These are phyloP conservation scores for Pseudognaphalium luteoalbum DNA, from an alignment of 129 eudicot species.

Conservation along the genomic window DNA sequence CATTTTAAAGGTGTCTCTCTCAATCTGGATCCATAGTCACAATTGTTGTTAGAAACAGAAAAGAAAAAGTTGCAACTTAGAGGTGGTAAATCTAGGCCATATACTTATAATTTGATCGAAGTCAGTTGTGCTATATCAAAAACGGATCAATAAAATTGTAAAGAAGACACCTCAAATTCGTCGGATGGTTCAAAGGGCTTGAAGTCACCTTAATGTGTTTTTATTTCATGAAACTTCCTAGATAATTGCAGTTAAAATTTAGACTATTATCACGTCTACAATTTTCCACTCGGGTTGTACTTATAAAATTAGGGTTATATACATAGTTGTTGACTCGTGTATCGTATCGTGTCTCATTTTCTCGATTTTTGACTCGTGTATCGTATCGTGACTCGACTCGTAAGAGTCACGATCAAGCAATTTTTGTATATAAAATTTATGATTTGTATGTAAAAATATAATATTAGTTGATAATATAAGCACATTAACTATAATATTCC, in stretches of 20 bases:
- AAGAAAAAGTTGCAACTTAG: not conserved
- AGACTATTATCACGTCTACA: not conserved
- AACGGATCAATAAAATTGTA: not conserved
- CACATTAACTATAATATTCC: too few species aligned
- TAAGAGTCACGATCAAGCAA: too few species aligned
- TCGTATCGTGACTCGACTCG: too few species aligned
- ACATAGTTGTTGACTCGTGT: too few species aligned
- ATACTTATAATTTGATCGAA: not conserved
- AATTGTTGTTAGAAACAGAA: constrained; percentile 7
- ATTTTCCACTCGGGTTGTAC: not conserved
- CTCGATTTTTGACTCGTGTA: too few species aligned
- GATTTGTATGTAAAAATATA: too few species aligned
- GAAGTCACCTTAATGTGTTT: not conserved
- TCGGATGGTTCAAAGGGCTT: not conserved
- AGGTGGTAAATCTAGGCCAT: too few species aligned
- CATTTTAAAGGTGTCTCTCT: constrained; percentile 74
- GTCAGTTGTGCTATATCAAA: not conserved
- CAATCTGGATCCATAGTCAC: constrained; percentile 48
- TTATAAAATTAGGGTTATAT: not conserved
- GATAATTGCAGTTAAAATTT: too few species aligned
- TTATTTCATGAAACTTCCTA: not conserved
- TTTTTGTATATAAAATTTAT: too few species aligned
- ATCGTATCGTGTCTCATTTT: too few species aligned
- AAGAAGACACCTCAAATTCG: too few species aligned
- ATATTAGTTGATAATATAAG: too few species aligned